Evolutionary conservation across 257 asterid species (phyloP), one percentile per base, ranked within the genome.

Genomic region (Thymus quinquecostatus): DNA sequence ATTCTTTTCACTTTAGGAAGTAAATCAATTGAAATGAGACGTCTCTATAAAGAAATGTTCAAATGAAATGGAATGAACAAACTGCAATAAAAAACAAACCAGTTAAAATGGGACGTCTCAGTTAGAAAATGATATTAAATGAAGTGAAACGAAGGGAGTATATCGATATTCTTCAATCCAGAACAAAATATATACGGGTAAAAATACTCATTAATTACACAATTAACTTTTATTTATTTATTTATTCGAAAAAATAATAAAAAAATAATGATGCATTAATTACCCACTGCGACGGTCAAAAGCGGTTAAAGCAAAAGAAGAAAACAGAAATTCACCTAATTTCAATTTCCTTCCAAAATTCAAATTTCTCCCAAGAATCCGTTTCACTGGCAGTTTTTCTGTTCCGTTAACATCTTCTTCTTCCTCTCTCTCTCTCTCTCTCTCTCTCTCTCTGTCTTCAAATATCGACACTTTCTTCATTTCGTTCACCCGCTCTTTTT

Each of bases 381-480:
- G 21, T 21, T 21, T 21, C 21, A 21, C 21, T 21, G 21, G 21
- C 21, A 21, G 21, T 55, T 47, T 32, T 49, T 40, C 10, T n/a
- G 7, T 29, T 43, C n/a, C 28, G 66, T 69, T 48, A 27, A 38
- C 73, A 57, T 66, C 62, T 53, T 54, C 56, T 63, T 12, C 43
- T 64, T 64, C 75, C 70, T 72, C 77, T 71, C 60, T 33, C 61
- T 67, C 75, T 82, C 73, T 79, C 70, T 34, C 64, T 78, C 75
- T 70, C 70, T 74, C 77, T 71, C 60, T 33, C 61, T 67, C 75
- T 82, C 73, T 79, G 67, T 34, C 64, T 78, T 71, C 78, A 74
- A 78, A 82, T 74, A 76, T 80, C 90, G 74, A 76, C 78, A 70
- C 74, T 85, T 86, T 85, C 93, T 70, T 82, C 67, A 86, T 80